Percentiles rank a stretch among this genome's conserved stretches.
phyloP scores from a whole-genome alignment of 1,284 basidiomycete species.

The Ustilago nuda region DNA sequence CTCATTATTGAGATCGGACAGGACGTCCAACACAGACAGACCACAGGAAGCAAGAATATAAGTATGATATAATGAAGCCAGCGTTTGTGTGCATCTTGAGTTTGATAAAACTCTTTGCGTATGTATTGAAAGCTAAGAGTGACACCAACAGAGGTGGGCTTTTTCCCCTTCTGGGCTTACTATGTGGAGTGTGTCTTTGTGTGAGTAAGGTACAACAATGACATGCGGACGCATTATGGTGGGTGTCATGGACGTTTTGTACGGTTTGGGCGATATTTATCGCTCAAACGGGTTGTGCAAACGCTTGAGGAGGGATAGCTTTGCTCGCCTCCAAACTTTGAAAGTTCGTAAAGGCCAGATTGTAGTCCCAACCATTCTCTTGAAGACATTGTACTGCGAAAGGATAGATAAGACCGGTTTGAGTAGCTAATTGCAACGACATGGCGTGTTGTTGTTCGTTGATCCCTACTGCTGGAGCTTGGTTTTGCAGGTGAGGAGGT shows the following conservation, averaged over 20 bases:
- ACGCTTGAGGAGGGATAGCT: conserved; percentile 56
- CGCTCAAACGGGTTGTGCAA: conserved; percentile 28
- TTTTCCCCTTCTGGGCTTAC: background rate
- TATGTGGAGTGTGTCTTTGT: background rate
- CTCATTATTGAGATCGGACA: too few species aligned
- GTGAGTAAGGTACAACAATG: background rate
- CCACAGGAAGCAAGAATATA: too few species aligned
- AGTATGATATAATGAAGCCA: too few species aligned
- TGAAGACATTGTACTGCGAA: conserved; percentile 69
- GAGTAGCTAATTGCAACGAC: conserved; percentile 65
- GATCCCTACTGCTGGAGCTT: conserved; percentile 43
- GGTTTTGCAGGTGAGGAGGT: conserved; percentile 53
- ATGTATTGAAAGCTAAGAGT: background rate
- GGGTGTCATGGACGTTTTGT: too few species aligned
- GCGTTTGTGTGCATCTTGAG: too few species aligned
- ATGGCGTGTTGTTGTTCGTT: conserved; percentile 68
- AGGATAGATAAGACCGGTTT: conserved; percentile 68
- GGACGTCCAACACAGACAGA: too few species aligned
- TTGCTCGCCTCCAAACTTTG: conserved; percentile 61
- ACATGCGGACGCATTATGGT: background rate
- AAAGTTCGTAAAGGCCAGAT: conserved; percentile 67
- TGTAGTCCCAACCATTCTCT: conserved; percentile 69
- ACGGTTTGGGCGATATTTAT: too few species aligned
- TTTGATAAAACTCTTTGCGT: background rate
- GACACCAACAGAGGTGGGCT: background rate